A percentile compares a stretch with the other conserved stretches of the same genome.
Evolutionary conservation across 2,329 filamentous ascomycete genomes (phyloP).

Genomic region (Penicillium aurantiogriseum): DNA sequence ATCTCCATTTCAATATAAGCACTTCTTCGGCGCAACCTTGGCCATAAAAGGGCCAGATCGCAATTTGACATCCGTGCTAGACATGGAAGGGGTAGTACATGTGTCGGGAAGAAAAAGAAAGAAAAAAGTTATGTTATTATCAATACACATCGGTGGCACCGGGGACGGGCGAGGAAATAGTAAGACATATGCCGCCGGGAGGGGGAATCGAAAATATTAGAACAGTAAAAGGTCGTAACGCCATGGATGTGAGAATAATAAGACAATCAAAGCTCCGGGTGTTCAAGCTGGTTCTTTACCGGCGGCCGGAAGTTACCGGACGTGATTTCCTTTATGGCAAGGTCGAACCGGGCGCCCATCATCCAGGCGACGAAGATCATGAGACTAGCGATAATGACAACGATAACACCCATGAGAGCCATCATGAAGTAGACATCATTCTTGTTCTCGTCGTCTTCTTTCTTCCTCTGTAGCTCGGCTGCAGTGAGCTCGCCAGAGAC

Average conservation of each 20-base stretch:
- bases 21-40: conserved; percentile 99
- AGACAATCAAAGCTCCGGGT: conserved; percentile 43
- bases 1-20: conserved; percentile 64
- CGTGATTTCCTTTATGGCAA: conserved; percentile 58
- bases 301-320: conserved; percentile 48
- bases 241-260: conserved; percentile 22
- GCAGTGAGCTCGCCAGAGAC: conserved; percentile 58
- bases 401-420: conserved; percentile 67
- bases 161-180: conserved; percentile 20
- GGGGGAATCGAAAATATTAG: conserved; percentile 26
- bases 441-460: conserved; percentile 51
- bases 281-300: conserved; percentile 19
- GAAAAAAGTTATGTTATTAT: conserved; percentile 31
- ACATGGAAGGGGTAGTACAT: neutral
- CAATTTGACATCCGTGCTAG: conserved; percentile 99
- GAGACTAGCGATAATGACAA: conserved; percentile 66
- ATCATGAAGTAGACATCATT: conserved; percentile 64
- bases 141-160: conserved; percentile 32
- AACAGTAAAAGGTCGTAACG: conserved; percentile 32
- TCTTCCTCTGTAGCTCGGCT: conserved; percentile 52
- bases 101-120: neutral
- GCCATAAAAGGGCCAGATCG: conserved; percentile 79
- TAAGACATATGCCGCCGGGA: conserved; percentile 31
- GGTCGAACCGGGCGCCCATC: conserved; percentile 79
- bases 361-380: conserved; percentile 82